Percentiles rank a stretch among this genome's conserved stretches.
These are phyloP conservation scores for Paramecium pentaurelia DNA, from an alignment of 73 alveolate species.

Conservation along the genomic window DNA sequence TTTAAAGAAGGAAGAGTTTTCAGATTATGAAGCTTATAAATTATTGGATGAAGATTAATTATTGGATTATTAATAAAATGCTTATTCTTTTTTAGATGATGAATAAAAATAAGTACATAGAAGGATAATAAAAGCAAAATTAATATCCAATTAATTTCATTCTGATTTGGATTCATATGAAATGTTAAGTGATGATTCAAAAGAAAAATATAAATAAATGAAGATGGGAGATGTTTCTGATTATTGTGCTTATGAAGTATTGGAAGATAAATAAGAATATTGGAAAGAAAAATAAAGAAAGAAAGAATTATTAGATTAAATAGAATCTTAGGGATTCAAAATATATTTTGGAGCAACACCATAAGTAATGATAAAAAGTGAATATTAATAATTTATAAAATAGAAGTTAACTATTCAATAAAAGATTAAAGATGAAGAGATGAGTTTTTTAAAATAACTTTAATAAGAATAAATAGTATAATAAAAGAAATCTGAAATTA, in stretches of 20 bases:
- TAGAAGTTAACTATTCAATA: not conserved
- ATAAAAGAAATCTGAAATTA: not conserved
- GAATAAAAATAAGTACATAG: not conserved
- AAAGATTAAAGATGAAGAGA: not conserved
- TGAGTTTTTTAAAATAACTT: not conserved
- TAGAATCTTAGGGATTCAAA: not conserved
- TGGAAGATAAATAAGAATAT: not conserved
- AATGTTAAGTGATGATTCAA: not conserved
- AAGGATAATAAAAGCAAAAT: not conserved
- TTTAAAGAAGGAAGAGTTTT: not conserved
- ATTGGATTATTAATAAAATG: not conserved
- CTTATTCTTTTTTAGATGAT: not conserved
- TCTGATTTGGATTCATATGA: not conserved
- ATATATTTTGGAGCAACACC: not conserved
- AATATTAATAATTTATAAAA: not conserved
- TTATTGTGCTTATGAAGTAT: not conserved
- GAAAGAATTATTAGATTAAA: not conserved
- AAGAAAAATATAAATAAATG: not conserved
- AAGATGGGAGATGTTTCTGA: not conserved
- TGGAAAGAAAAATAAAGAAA: not conserved
- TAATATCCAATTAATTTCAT: not conserved
- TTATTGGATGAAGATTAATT: not conserved
- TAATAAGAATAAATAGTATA: not conserved
- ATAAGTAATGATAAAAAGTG: not conserved
- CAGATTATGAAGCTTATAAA: not conserved